Evolutionary conservation across 2,329 filamentous ascomycete genomes (phyloP), one percentile per base, ranked within the genome.

Genomic region (Exophiala sideris): DNA sequence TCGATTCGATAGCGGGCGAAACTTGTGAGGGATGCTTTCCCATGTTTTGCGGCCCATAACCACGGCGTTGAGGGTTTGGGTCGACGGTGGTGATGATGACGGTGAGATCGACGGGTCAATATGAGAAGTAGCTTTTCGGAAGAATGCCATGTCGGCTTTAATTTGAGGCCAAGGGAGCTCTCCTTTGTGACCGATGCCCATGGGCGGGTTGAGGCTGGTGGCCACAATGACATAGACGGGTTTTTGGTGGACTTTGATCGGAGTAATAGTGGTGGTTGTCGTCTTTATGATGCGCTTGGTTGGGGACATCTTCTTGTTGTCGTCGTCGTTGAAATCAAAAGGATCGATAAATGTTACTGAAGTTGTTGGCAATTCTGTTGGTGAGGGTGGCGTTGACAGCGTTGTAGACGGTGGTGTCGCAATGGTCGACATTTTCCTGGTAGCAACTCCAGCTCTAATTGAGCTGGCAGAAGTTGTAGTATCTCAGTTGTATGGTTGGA

Each of bases 21-120:
- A 91, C 48, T 78, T 80, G 5, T 77, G 67, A 2, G 94, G 92
- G 56, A 99, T 92, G 60, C 85, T 90, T 48, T 95, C 90, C 86
- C 92, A 99, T 0, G 94, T 99, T 73, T 95, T 96, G 67, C 94
- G 88, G 56, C 94, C 94, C 94, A 99, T 99, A 63, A 99, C 87
- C 48, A 97, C 89, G 14, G 89, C 88, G 70, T 91, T 92, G 1
- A 55, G 41, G 33, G 34, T 51, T n/a, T 46, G n/a, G n/a, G n/a
- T 20, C 14, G n/a, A 33, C 7, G 10, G 11, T 20, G 14, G 65
- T 47, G 50, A 29, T 24, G 51, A 32, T 61, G 74, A 54, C 39
- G 73, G 63, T 0, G 32, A 42, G 42, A 56, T 47, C 14, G 47
- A 20, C 38, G 41, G 49, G 8, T 58, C 53, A 11, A 57, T 47